Evolutionary conservation across 2,329 filamentous ascomycete genomes (phyloP).

Genomic region (Ascochyta pisi): DNA sequence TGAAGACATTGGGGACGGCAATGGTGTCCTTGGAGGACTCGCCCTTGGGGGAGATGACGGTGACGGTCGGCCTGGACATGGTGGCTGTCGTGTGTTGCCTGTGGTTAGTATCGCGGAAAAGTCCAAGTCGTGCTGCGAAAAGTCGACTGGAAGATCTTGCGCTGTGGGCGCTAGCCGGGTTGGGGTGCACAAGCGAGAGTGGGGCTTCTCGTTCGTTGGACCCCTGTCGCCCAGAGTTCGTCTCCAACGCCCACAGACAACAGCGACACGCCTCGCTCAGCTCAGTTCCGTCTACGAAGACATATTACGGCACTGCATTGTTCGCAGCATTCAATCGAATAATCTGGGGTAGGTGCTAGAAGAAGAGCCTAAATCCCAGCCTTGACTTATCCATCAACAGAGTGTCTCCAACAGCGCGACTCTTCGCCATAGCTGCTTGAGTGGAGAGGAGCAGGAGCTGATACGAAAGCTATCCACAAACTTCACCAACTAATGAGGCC

Average conservation of each 20-base stretch:
- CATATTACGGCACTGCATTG: too few relatives aligned
- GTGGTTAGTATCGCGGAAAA: conserved; percentile 35
- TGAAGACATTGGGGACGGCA: conserved; percentile 96
- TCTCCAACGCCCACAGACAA: neutral
- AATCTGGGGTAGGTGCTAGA: too few relatives aligned
- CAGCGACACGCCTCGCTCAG: neutral
- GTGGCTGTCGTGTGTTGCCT: conserved; percentile 36
- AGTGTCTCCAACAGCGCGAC: too few relatives aligned
- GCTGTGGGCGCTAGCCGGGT: too few relatives aligned
- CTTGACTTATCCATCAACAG: too few relatives aligned
- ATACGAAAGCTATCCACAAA: neutral
- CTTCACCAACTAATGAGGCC: neutral
- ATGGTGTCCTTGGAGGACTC: conserved; percentile 86
- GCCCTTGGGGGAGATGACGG: conserved; percentile 96
- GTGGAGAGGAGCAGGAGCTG: neutral
- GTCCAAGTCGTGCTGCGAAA: conserved; percentile 7
- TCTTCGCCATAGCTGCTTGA: neutral
- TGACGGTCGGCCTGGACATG: conserved; percentile 95
- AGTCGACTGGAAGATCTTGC: too few relatives aligned
- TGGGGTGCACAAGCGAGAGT: neutral
- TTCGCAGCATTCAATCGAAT: too few relatives aligned
- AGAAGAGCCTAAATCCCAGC: too few relatives aligned
- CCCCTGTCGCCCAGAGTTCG: neutral
- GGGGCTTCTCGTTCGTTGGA: neutral
- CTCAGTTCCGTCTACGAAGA: neutral